Base-by-base conservation (phyloP, 371 early-diverging fungal genomes). In the Batrachochytrium dendrobatidis region DNA sequence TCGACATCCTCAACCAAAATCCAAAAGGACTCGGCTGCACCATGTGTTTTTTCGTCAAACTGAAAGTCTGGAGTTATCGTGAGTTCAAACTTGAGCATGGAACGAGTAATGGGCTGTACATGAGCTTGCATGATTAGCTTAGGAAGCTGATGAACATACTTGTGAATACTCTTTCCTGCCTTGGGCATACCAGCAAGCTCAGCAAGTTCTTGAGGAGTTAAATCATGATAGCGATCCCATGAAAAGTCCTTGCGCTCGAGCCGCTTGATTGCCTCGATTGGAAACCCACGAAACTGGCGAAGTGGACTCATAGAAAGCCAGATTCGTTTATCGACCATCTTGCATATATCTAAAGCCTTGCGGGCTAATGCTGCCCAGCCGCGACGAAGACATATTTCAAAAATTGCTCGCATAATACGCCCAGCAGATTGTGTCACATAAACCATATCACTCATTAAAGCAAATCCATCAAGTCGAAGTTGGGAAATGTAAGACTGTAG, bases 401-500 rank as follows among this genome's bases (percentile, higher is more conserved):
- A 96, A 54, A 98, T 84, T 20, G 98, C 95, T 29, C 98, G 87
- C 34, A 97, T 71, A 60, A 98, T 90, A 64, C 99, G 87, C 0
- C 86, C 86, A 28, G 94, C 95, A 59, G 87, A 88, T 75, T 96
- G 96, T 18, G 97, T 94, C 26, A 98, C 91, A 74, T 93, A 95
- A 0, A 90, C 92, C 89, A 93, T 91, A 62, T 98, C 99, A 17
- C 92, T 80, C 49, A 90, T 90, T 56, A 98, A 75, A 10, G 99
- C 94, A 74, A 96, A 94, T 2, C 94, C 96, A 31, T 94, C 89
- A 43, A 96, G 67, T 57, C 86, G 83, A 46, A 94, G 79, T 63
- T 90, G 89, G 24, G 95, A 90, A 43, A 98, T 92, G 70, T 95
- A 90, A 1, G 92, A 80, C 73, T 98, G 97, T 53, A 98, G 76